Evolutionary conservation across 768 basidiomycete genomes (phyloP), one percentile per base, ranked within the genome.

Genomic region (Omphalotus guepiniiformis): DNA sequence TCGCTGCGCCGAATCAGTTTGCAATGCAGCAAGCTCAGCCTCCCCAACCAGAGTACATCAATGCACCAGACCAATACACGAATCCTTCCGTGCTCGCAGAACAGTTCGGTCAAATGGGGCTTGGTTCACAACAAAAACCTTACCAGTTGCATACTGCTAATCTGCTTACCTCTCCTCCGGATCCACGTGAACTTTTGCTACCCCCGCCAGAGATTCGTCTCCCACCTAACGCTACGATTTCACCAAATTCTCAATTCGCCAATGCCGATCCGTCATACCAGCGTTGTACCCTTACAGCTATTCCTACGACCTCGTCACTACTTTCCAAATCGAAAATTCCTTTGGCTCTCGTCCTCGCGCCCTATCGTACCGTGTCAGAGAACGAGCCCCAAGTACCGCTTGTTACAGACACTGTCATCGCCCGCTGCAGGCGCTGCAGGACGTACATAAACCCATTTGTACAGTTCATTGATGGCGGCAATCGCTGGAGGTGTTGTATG

Each of bases 401-500:
- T 32, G 81, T 97, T 7, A 82, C 87, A 0, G 95, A 98, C 62
- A 92, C 89, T 0, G 88, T 97, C 36, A 97, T 97, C 58, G 94
- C 95, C 35, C 86, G 95, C 36, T 97, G 95, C 70, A 79, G 95
- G 52, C 80, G 95, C 16, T 97, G 95, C 74, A 82, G 95, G 61
- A 87, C 93, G 28, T 97, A 97, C 69, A 97, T 98, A 66, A 95
- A 97, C 61, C 93, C 95, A 3, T 98, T 88, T 59, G 93, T 96
- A 18, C 91, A 93, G 59, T 98, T 98, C 65, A 91, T 98, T 58
- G 96, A 99, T 58, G 93, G 93, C 46, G 96, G 96, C 25, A 94
- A 93, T 67, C 83, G 88, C 53, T 99, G 96, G 96, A 88, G 96
- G 63, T 99, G 96, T 66, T 95, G 93, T 67, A 93, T 99, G 93